Evolutionary conservation across 148 eudicot genomes (phyloP).

Genomic region (Salicornia ramosissima): DNA sequence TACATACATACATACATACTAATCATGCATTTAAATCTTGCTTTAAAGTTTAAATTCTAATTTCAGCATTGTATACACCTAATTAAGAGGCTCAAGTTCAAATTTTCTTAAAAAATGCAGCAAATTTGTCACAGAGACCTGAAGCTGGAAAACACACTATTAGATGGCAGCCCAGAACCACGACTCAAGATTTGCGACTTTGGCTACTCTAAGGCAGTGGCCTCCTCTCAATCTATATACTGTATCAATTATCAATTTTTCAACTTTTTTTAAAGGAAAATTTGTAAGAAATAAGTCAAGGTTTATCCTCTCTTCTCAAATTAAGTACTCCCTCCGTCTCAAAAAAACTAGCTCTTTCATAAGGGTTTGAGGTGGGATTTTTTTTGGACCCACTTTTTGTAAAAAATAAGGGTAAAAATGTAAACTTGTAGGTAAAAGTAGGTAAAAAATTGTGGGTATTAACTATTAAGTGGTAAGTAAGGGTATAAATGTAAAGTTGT

Average conservation of each 20-base stretch:
- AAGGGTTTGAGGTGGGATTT: too few species aligned
- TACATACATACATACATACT: conserved; percentile 24
- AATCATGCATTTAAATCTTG: neutral
- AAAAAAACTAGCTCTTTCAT: too few species aligned
- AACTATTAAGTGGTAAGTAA: too few species aligned
- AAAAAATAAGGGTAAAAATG: too few species aligned
- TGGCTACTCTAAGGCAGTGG: conserved; percentile 63
- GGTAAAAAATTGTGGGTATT: too few species aligned
- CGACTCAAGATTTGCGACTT: conserved; percentile 79
- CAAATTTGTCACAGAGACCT: conserved; percentile 84
- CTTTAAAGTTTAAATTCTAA: neutral
- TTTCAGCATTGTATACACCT: neutral
- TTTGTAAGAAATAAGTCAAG: too few species aligned
- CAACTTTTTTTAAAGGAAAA: too few species aligned
- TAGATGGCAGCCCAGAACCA: conserved; percentile 53
- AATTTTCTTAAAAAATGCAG: conserved; percentile 31
- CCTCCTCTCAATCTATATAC: neutral
- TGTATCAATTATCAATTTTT: neutral
- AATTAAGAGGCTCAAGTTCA: neutral
- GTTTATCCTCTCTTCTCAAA: too few species aligned
- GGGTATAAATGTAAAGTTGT: too few species aligned
- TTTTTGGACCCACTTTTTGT: too few species aligned
- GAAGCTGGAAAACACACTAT: conserved; percentile 75
- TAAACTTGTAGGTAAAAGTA: too few species aligned
- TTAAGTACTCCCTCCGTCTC: too few species aligned